These are phyloP conservation scores for Taiwanofungus camphoratus DNA, from an alignment of 1,284 basidiomycete species.

Conservation along the genomic window DNA sequence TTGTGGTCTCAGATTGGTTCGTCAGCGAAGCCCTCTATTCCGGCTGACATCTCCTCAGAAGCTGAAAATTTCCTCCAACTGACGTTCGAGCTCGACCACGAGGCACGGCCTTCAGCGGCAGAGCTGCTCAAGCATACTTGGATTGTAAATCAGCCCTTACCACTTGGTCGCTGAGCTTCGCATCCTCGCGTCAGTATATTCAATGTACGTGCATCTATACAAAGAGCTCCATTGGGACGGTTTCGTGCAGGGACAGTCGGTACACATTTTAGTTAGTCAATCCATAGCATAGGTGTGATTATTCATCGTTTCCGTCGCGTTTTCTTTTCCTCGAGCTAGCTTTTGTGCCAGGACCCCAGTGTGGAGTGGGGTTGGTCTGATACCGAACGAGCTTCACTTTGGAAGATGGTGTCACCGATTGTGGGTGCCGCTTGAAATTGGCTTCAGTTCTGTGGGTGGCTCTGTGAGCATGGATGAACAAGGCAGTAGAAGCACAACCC, in stretches of 20 bases:
- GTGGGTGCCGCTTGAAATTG: constrained; percentile 71
- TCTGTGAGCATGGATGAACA: not conserved
- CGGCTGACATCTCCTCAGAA: constrained; percentile 82
- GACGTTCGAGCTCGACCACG: constrained; percentile 84
- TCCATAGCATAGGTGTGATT: constrained; percentile 12
- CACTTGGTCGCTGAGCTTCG: constrained; percentile 13
- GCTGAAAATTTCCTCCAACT: constrained; percentile 79
- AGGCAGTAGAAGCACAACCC: constrained; percentile 20
- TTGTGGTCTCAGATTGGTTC: constrained; percentile 70
- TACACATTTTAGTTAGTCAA: constrained; percentile 9
- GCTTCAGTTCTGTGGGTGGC: constrained; percentile 47
- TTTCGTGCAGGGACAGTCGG: not conserved
- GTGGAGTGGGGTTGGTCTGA: constrained; percentile 83
- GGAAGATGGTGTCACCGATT: constrained; percentile 50
- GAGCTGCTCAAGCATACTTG: constrained; percentile 76
- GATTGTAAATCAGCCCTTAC: constrained; percentile 34
- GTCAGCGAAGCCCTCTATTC: constrained; percentile 76
- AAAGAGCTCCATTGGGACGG: constrained; percentile 3
- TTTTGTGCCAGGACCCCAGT: constrained; percentile 88
- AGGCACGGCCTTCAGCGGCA: constrained; percentile 75
- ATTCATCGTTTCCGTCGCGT: constrained; percentile 32
- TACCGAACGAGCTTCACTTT: constrained; percentile 82
- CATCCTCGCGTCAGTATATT: not conserved
- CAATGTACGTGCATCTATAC: not conserved
- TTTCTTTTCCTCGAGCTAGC: constrained; percentile 44